A percentile compares a stretch with the other conserved stretches of the same genome.
These are phyloP conservation scores for Marasmius fiardii DNA, from an alignment of 1,284 basidiomycete genomes.

Conservation along the genomic window DNA sequence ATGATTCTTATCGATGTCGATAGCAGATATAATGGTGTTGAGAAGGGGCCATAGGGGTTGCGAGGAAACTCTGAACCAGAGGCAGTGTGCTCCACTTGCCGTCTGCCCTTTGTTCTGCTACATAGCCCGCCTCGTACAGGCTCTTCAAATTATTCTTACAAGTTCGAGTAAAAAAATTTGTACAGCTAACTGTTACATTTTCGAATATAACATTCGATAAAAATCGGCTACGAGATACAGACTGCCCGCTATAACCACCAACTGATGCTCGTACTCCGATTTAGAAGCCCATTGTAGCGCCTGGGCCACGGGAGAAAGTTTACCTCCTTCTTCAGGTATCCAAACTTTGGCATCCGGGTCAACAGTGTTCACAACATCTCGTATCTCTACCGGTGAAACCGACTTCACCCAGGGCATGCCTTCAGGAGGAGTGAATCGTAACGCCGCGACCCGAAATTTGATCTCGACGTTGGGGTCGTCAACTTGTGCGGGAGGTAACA, in stretches of 20 bases:
- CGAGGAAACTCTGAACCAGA: too few relatives aligned
- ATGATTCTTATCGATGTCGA: too few relatives aligned
- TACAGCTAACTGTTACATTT: background rate
- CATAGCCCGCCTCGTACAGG: too few relatives aligned
- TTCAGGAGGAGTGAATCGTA: constrained; percentile 69
- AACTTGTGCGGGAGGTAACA: constrained; percentile 38
- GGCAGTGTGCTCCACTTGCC: too few relatives aligned
- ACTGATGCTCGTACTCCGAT: constrained; percentile 27
- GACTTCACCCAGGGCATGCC: constrained; percentile 91
- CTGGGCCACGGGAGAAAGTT: constrained; percentile 21
- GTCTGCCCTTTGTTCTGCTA: too few relatives aligned
- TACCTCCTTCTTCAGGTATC: constrained; percentile 30
- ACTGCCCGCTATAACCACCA: constrained; percentile 83
- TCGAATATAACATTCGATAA: constrained; percentile 44
- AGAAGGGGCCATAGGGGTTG: too few relatives aligned
- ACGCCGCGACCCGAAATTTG: constrained; percentile 43
- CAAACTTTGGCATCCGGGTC: constrained; percentile 43
- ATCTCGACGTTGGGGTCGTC: constrained; percentile 19
- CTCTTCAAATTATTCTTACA: too few relatives aligned
- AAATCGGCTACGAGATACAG: constrained; percentile 89
- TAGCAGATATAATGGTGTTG: too few relatives aligned
- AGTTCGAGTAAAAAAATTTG: too few relatives aligned
- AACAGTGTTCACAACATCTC: constrained; percentile 36
- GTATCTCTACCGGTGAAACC: constrained; percentile 49
- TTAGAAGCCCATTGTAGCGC: constrained; percentile 45